Evolutionary conservation across 192 early-diverging fungal species (phyloP).

Genomic region (Coemansia sp.): DNA sequence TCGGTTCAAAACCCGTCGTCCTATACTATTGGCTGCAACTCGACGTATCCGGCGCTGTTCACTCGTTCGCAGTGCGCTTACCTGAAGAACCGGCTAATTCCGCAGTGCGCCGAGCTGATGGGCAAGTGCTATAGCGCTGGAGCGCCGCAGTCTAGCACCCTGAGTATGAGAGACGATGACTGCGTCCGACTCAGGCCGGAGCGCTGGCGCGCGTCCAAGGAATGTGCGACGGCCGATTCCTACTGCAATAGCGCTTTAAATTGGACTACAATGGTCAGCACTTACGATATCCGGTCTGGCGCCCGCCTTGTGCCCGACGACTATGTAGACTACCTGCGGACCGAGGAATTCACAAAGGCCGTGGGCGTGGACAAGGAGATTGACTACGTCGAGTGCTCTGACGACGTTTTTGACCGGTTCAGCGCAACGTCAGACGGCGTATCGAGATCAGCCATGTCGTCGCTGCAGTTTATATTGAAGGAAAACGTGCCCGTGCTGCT

Average conservation of each 20-base stretch:
- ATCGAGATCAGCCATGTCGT: conserved; percentile 44
- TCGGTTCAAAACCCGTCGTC: conserved; percentile 33
- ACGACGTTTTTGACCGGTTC: conserved; percentile 48
- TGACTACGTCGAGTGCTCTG: conserved; percentile 57
- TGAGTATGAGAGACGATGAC: conserved; percentile 18
- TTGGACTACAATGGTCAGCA: conserved; percentile 66
- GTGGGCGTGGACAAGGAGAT: conserved; percentile 58
- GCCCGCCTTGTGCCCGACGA: conserved; percentile 62
- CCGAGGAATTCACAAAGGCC: conserved; percentile 44
- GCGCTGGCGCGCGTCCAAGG: conserved; percentile 12
- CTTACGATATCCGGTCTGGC: conserved; percentile 64
- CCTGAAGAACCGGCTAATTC: conserved; percentile 50
- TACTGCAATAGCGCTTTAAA: conserved; percentile 44
- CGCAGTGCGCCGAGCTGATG: conserved; percentile 55
- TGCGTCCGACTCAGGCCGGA: conserved; percentile 21
- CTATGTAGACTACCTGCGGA: conserved; percentile 64
- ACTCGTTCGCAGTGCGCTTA: conserved; percentile 17
- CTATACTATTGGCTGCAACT: conserved; percentile 52
- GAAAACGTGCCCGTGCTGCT: conserved; percentile 62
- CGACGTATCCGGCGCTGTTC: conserved; percentile 40
- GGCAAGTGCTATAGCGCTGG: conserved; percentile 57
- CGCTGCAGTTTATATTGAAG: conserved; percentile 61
- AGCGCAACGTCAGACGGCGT: conserved; percentile 54
- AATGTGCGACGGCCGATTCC: conserved; percentile 35
- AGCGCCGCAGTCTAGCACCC: conserved; percentile 3